These are phyloP conservation scores for Tetragonia tetragonoides DNA, from an alignment of 148 eudicot species.

Conservation along the genomic window DNA sequence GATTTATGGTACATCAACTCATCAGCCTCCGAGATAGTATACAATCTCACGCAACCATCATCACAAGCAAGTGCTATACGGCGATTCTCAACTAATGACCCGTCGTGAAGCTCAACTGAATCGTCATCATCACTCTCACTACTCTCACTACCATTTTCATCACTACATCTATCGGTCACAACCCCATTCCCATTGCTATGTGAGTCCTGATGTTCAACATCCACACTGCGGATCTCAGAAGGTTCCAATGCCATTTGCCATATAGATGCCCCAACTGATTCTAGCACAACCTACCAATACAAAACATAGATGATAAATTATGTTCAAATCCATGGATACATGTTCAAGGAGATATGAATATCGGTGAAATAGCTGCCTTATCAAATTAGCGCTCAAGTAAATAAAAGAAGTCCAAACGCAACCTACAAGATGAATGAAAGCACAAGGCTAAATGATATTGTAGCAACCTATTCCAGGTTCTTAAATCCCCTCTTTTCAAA, in stretches of 20 bases:
- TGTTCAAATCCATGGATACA: neutral
- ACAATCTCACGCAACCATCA: conserved; percentile 86
- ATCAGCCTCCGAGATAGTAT: conserved; percentile 45
- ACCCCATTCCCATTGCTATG: conserved; percentile 43
- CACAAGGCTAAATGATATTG: neutral
- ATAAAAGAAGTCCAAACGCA: neutral
- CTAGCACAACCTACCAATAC: conserved; percentile 61
- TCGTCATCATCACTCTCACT: conserved; percentile 57
- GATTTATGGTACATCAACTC: conserved; percentile 56
- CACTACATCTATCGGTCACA: conserved; percentile 38
- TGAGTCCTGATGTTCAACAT: conserved; percentile 19
- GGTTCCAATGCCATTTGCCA: conserved; percentile 90
- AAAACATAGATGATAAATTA: neutral
- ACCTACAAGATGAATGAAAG: neutral
- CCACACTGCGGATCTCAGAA: neutral
- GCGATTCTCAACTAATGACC: conserved; percentile 28
- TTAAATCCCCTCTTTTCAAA: no score
- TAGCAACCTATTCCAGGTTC: no score
- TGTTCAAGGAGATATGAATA: neutral
- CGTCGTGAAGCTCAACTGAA: conserved; percentile 42
- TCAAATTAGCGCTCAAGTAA: neutral
- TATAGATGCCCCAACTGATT: conserved; percentile 70
- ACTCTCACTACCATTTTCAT: conserved; percentile 33
- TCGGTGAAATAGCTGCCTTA: neutral
- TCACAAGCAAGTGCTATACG: conserved; percentile 84